These are phyloP conservation scores for Kuraishia floccosa DNA, from an alignment of 805 yeast genomes.

Conservation along the genomic window DNA sequence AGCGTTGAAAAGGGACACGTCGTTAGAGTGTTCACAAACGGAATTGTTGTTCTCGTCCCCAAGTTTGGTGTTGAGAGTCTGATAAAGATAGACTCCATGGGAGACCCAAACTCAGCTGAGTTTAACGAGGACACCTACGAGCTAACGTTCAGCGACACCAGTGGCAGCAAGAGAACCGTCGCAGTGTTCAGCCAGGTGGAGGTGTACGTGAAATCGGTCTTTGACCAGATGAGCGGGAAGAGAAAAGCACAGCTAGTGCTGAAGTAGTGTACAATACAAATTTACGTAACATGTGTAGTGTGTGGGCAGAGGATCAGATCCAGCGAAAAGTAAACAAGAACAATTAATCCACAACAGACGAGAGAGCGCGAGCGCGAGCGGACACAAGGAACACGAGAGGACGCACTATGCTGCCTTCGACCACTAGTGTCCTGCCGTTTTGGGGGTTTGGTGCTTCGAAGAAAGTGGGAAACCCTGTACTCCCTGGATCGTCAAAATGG, in stretches of 20 bases:
- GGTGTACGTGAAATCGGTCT: slow-evolving; percentile 71
- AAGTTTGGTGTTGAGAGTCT: slow-evolving; percentile 93
- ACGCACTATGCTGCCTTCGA: too few relatives aligned
- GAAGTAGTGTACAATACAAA: slow-evolving; percentile 9
- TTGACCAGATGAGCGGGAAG: slow-evolving; percentile 85
- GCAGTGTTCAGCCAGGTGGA: slow-evolving; percentile 76
- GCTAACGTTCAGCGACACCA: slow-evolving; percentile 38
- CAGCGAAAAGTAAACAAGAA: not conserved
- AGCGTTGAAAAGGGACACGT: slow-evolving; percentile 80
- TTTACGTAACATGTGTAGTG: not conserved
- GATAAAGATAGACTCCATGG: slow-evolving; percentile 68
- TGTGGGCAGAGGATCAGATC: not conserved
- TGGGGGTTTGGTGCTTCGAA: slow-evolving; percentile 6
- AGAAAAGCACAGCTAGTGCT: slow-evolving; percentile 75
- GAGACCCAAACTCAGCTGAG: slow-evolving; percentile 48
- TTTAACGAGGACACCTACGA: slow-evolving; percentile 75
- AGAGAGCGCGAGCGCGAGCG: too few relatives aligned
- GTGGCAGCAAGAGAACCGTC: slow-evolving; percentile 26
- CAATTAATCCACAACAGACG: not conserved
- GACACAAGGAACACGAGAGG: too few relatives aligned
- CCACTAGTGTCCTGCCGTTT: too few relatives aligned
- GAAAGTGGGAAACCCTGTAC: not conserved
- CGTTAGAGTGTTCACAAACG: slow-evolving; percentile 87
- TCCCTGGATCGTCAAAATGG: slow-evolving; percentile 46
- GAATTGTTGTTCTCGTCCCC: slow-evolving; percentile 90